Percentiles rank a stretch among this genome's conserved stretches.
phyloP scores from a whole-genome alignment of 1,139 yeast species.

The Yamadazyma mexicana region DNA sequence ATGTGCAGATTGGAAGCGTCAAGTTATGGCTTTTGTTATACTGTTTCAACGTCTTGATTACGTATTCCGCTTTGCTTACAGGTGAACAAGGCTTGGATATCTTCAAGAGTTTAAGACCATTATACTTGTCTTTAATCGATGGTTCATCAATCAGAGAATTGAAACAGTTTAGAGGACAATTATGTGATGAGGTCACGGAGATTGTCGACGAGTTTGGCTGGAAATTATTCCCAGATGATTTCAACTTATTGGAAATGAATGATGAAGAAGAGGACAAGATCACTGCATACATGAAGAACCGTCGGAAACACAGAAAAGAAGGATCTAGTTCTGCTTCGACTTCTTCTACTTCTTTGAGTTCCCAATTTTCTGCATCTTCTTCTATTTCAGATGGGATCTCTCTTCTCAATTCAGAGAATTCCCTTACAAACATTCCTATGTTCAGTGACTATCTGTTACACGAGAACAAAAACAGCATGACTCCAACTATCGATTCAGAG shows the following conservation, averaged over 20 bases:
- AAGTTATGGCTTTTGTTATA: slow-evolving; percentile 46
- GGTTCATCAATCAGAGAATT: slow-evolving; percentile 59
- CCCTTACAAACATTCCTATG: slow-evolving; percentile 57
- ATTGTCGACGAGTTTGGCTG: slow-evolving; percentile 48
- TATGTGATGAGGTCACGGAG: slow-evolving; percentile 44
- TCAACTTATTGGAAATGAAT: slow-evolving; percentile 41
- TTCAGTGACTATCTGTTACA: slow-evolving; percentile 49
- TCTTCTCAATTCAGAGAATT: slow-evolving; percentile 51
- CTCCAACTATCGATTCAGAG: slow-evolving; percentile 15
- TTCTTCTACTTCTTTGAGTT: slow-evolving; percentile 23
- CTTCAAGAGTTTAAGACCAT: slow-evolving; percentile 78
- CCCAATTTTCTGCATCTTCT: slow-evolving; percentile 25
- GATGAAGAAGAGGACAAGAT: slow-evolving; percentile 59
- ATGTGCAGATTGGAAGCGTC: slow-evolving; percentile 27
- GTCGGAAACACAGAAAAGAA: slow-evolving; percentile 23
- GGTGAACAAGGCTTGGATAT: slow-evolving; percentile 95
- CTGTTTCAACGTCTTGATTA: slow-evolving; percentile 62
- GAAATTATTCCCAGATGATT: slow-evolving; percentile 46
- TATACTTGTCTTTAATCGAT: slow-evolving; percentile 69
- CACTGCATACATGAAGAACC: slow-evolving; percentile 51
- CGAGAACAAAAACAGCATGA: slow-evolving; percentile 22
- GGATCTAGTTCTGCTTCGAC: slow-evolving; percentile 12
- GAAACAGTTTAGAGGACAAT: slow-evolving; percentile 40
- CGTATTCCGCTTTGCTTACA: slow-evolving; percentile 83
- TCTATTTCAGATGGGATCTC: slow-evolving; percentile 55